Evolutionary conservation across 2,329 filamentous ascomycete genomes (phyloP).

Genomic region (Aspergillus bombycis): DNA sequence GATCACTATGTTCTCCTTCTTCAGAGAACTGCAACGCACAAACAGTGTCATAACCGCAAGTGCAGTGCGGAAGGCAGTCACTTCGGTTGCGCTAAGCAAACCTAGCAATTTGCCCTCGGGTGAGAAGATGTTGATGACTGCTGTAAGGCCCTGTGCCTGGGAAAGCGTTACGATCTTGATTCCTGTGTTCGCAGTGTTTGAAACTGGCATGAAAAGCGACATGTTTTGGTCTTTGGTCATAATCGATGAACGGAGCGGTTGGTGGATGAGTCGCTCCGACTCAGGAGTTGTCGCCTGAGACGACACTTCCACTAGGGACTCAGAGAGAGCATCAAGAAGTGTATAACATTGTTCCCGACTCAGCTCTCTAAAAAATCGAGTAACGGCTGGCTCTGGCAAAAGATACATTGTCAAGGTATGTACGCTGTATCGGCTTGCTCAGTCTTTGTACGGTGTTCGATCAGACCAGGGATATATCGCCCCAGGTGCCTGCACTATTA

Average conservation of each 20-base stretch:
- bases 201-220: slow-evolving; percentile 76
- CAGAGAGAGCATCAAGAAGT: slow-evolving; percentile 41
- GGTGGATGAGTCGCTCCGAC: slow-evolving; percentile 41
- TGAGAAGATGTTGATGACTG: slow-evolving; percentile 70
- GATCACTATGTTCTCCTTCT: slow-evolving; percentile 45
- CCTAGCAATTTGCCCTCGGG: slow-evolving; percentile 65
- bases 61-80: slow-evolving; percentile 81
- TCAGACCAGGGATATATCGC: neutral
- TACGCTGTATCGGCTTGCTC: neutral
- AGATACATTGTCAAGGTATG: slow-evolving; percentile 34
- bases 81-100: slow-evolving; percentile 71
- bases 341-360: slow-evolving; percentile 35
- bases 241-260: slow-evolving; percentile 48
- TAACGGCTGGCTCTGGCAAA: slow-evolving; percentile 38
- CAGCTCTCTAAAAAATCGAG: slow-evolving; percentile 36
- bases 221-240: slow-evolving; percentile 50
- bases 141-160: slow-evolving; percentile 53
- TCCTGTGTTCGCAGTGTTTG: slow-evolving; percentile 64
- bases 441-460: neutral
- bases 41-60: slow-evolving; percentile 71
- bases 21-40: slow-evolving; percentile 41
- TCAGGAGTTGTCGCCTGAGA: slow-evolving; percentile 28
- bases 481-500: neutral
- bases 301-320: slow-evolving; percentile 38
- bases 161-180: slow-evolving; percentile 71